Conservation (phyloP, 495 filamentous ascomycete genomes). For the Talaromyces nanjingensis region DNA sequence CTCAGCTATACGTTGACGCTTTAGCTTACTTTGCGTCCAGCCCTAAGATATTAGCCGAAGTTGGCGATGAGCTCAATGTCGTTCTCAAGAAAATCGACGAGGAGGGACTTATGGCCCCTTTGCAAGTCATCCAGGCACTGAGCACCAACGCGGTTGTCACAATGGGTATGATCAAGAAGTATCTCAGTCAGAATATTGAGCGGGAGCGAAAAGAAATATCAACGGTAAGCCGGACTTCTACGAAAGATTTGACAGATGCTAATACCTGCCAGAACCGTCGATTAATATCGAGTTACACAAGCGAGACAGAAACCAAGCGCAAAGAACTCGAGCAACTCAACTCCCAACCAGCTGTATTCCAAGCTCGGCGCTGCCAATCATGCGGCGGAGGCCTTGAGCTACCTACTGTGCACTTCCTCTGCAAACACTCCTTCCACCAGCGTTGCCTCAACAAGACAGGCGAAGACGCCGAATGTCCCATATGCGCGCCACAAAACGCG, state of each 20-base stretch:
- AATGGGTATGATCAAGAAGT: constrained; percentile 94
- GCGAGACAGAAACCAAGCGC: constrained; percentile 73
- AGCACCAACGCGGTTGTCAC: constrained; percentile 81
- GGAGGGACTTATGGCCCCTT: constrained; percentile 86
- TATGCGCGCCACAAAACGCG: constrained; percentile 73
- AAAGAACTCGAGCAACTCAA: constrained; percentile 69
- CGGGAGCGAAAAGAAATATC: constrained; percentile 80
- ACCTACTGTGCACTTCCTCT: constrained; percentile 90
- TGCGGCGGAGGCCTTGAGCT: constrained; percentile 72
- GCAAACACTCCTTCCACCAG: constrained; percentile 94
- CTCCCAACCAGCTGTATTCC: constrained; percentile 79
- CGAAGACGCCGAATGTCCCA: constrained; percentile 72
- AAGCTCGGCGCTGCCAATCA: constrained; percentile 75
- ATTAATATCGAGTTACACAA: constrained; percentile 75
- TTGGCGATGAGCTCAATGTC: constrained; percentile 68
- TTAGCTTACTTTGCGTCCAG: constrained; percentile 90
- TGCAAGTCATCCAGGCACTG: constrained; percentile 93
- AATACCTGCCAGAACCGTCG: constrained; percentile 57
- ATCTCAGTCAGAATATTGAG: constrained; percentile 81
- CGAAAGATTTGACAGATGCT: background rate
- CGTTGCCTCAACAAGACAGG: constrained; percentile 65
- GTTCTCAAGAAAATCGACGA: constrained; percentile 83
- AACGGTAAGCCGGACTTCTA: constrained; percentile 30
- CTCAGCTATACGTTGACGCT: constrained; percentile 87
- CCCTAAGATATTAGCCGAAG: constrained; percentile 73